Base-by-base conservation (phyloP, 192 early-diverging fungal genomes). In the Umbelopsis sp. region DNA sequence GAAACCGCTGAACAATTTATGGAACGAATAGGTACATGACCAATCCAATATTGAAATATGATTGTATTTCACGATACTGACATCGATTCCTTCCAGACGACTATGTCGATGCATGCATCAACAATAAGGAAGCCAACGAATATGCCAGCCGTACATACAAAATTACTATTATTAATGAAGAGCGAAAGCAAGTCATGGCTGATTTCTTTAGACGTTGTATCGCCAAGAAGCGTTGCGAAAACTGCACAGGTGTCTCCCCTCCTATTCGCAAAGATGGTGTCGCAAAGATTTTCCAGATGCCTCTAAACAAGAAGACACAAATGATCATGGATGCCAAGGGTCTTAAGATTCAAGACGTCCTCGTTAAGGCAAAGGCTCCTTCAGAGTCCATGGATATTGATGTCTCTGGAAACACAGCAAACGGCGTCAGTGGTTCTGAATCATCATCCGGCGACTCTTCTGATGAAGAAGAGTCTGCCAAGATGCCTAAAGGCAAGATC, bases 271-370 rank as follows among this genome's bases (percentile, higher is more conserved):
- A 87, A 62, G 96, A 96, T 69, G 94, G 93, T 8, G 81, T 86
- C 70, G 81, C 88, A 68, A 97, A 97, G 80, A 82, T 98, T 25
- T 97, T 97, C 84, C 84, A 92, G 73, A 87, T 89, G 70, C 82
- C 87, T 51, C 80, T 96, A 74, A 71, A 78, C 36, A 83, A 83
- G 66, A 96, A 94, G 77, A 80, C 88, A 69, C 83, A 84, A 71
- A 70, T 74, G 0, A 44, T 45, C 6, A 92, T 94, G 91, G 77
- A 85, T 22, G 75, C 83, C 2, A 86, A 85, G 71, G 85, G 85
- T 12, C 38, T 94, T 29, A 76, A 44, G 56, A 74, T 41, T 29
- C 34, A 44, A 4, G 53, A 71, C 34, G 70, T 59, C n/a, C 43
- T 71, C 8, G 29, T 71, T 25, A 70, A 50, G 53, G 17, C 43